These are phyloP conservation scores for Starmerella bacillaris DNA, from an alignment of 805 yeast species.

Conservation along the genomic window DNA sequence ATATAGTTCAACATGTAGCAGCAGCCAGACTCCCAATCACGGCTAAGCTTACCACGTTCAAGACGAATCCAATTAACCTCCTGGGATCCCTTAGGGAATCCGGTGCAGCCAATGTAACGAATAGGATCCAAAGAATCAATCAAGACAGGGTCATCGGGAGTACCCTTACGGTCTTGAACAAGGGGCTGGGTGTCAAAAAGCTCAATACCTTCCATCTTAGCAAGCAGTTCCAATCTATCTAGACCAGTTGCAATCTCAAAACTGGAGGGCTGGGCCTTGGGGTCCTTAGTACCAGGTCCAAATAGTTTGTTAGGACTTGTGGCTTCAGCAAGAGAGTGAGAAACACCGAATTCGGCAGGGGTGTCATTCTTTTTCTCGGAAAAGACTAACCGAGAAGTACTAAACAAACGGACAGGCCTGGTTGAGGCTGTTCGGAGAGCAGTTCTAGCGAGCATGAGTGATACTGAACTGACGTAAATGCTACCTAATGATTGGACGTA, in stretches of 20 bases:
- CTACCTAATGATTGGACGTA: background rate
- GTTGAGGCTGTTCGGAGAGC: slow-evolving; percentile 10
- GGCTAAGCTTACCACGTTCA: slow-evolving; percentile 59
- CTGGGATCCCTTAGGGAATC: slow-evolving; percentile 86
- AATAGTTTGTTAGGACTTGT: slow-evolving; percentile 58
- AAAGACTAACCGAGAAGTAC: slow-evolving; percentile 4
- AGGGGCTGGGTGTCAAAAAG: slow-evolving; percentile 71
- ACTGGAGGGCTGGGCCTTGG: slow-evolving; percentile 66
- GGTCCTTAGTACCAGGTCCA: slow-evolving; percentile 64
- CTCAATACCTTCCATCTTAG: slow-evolving; percentile 89
- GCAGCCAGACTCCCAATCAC: slow-evolving; percentile 99
- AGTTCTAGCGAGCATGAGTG: slow-evolving; percentile 11
- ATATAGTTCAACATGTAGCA: slow-evolving; percentile 76
- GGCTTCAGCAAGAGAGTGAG: slow-evolving; percentile 46
- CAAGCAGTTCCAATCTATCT: slow-evolving; percentile 87
- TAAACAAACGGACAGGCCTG: slow-evolving; percentile 9
- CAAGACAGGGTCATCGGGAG: slow-evolving; percentile 72
- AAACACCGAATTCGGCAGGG: slow-evolving; percentile 13
- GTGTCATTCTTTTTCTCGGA: slow-evolving; percentile 8
- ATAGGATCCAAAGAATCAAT: slow-evolving; percentile 80
- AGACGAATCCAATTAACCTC: slow-evolving; percentile 84
- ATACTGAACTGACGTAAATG: background rate
- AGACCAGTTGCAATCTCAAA: slow-evolving; percentile 95
- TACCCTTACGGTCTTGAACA: slow-evolving; percentile 76
- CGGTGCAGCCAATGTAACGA: slow-evolving; percentile 95